Conservation (phyloP, 1,139 yeast genomes). For the Kodamaea anthophila region DNA sequence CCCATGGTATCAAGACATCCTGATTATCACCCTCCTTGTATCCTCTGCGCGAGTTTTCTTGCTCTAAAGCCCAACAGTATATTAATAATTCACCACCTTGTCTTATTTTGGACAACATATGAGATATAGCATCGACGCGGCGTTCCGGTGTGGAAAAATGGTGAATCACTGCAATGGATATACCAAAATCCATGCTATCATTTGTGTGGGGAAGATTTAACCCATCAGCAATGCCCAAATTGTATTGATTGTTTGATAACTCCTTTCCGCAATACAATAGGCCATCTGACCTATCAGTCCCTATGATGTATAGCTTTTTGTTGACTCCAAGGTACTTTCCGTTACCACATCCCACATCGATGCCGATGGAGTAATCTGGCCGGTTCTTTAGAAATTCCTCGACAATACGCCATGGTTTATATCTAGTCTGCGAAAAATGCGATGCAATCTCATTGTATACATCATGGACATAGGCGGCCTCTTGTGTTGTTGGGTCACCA, state of each 20-base stretch:
- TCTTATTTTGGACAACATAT: conserved; percentile 55
- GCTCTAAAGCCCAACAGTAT: conserved; percentile 97
- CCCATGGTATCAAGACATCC: conserved; percentile 96
- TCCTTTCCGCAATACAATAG: conserved; percentile 64
- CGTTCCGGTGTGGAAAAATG: conserved; percentile 86
- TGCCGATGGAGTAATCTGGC: conserved; percentile 35
- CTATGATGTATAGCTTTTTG: conserved; percentile 59
- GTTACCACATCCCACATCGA: conserved; percentile 93
- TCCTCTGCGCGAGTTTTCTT: conserved; percentile 77
- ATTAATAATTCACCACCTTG: conserved; percentile 65
- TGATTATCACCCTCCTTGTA: conserved; percentile 88
- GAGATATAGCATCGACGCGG: conserved; percentile 65
- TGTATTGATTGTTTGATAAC: conserved; percentile 28
- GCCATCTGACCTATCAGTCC: conserved; percentile 81
- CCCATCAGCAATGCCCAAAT: conserved; percentile 70
- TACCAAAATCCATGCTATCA: conserved; percentile 74
- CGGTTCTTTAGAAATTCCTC: conserved; percentile 51
- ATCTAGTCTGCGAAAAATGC: conserved; percentile 89
- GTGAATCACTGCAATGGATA: conserved; percentile 92
- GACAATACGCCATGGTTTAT: conserved; percentile 98
- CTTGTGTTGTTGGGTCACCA: conserved; percentile 51
- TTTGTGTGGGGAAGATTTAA: conserved; percentile 60
- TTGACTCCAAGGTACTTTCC: conserved; percentile 84
- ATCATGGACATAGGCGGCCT: conserved; percentile 73
- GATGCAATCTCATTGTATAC: conserved; percentile 89